phyloP scores from a whole-genome alignment of 1,139 yeast species.

The Kodamaea sp. region DNA sequence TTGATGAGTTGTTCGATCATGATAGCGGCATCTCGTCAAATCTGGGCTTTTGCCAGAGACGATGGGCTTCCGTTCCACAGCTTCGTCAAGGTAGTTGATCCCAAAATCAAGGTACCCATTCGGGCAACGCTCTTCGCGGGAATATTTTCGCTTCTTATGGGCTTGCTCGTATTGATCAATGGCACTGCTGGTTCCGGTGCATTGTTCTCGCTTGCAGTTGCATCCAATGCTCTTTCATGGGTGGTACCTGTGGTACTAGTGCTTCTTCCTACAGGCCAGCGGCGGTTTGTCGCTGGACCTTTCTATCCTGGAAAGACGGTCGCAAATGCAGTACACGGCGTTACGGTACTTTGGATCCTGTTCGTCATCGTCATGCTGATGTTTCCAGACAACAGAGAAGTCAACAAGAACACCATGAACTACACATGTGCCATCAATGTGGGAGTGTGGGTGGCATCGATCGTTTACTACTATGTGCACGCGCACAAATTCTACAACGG shows the following conservation, averaged over 20 bases:
- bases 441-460: conserved; percentile 35
- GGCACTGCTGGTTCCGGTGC: conserved; percentile 43
- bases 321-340: conserved; percentile 23
- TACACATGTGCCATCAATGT: conserved; percentile 37
- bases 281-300: conserved; percentile 32
- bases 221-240: conserved; percentile 46
- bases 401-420: conserved; percentile 35
- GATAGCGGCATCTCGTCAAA: conserved; percentile 51
- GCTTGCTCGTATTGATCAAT: conserved; percentile 33
- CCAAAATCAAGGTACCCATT: conserved; percentile 26
- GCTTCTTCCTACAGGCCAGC: conserved; percentile 41
- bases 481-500: conserved; percentile 27
- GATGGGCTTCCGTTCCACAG: conserved; percentile 44
- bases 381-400: conserved; percentile 35
- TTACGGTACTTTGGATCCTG: conserved; percentile 27
- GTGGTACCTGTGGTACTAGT: conserved; percentile 43
- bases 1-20: conserved; percentile 63
- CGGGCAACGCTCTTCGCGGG: conserved; percentile 35
- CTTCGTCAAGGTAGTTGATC: conserved; percentile 28
- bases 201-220: conserved; percentile 51
- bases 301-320: conserved; percentile 30
- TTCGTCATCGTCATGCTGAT: conserved; percentile 38
- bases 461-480: conserved; percentile 27
- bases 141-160: conserved; percentile 26
- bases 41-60: conserved; percentile 53